Evolutionary conservation across 768 basidiomycete genomes (phyloP).

Genomic region (Myochromella boudieri): DNA sequence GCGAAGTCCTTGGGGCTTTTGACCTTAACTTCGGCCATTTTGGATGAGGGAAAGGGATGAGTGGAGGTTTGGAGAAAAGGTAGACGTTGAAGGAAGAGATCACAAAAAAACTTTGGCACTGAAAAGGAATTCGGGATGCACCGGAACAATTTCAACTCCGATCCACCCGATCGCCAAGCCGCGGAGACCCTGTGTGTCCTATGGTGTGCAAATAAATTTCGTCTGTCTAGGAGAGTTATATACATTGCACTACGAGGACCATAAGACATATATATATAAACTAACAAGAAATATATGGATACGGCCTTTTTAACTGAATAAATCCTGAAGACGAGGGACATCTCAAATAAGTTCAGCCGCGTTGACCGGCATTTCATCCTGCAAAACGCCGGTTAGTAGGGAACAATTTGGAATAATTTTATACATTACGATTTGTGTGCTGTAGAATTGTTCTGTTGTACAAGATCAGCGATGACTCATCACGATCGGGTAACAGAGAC

Average conservation of each 20-base stretch:
- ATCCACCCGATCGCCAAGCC: conserved; percentile 25
- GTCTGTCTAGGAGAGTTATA: no score
- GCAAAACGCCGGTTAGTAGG: conserved; percentile 21
- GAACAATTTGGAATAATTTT: no score
- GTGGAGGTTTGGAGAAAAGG: conserved; percentile 52
- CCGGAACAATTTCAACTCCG: conserved; percentile 49
- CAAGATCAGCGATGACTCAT: conserved; percentile 13
- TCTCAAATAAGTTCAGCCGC: conserved; percentile 92
- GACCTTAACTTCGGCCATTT: conserved; percentile 82
- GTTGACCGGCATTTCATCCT: conserved; percentile 99
- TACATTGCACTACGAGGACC: no score
- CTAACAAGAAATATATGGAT: conserved; percentile 3
- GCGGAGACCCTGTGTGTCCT: conserved; percentile 13
- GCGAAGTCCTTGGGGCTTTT: conserved; percentile 93
- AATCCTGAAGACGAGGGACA: neutral
- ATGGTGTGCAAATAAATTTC: no score
- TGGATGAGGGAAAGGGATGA: conserved; percentile 45
- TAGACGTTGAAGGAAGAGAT: conserved; percentile 35
- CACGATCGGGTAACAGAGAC: conserved; percentile 10
- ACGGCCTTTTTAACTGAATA: conserved; percentile 10
- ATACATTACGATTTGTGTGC: conserved; percentile 87
- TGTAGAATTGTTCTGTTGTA: conserved; percentile 87
- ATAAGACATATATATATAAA: neutral
- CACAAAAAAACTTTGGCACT: conserved; percentile 49
- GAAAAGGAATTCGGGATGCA: conserved; percentile 48